A percentile compares a stretch with the other conserved stretches of the same genome.
Conservation (phyloP, 805 yeast species). For the Ogataea trehaloabstinens region DNA sequence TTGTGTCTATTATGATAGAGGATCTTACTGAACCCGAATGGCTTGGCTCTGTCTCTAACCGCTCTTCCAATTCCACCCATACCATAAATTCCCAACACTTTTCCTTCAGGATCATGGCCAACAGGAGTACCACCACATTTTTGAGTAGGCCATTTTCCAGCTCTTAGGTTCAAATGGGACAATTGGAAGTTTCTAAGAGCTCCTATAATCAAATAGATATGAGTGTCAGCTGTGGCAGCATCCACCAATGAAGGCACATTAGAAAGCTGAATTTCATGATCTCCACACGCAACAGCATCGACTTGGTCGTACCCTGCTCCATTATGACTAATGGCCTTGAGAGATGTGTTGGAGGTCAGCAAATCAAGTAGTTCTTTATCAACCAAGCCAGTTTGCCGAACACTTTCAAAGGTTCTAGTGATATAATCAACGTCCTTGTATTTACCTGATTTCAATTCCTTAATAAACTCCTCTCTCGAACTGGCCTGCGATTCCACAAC, state of each 20-base stretch:
- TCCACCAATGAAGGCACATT: slow-evolving; percentile 55
- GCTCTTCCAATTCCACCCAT: slow-evolving; percentile 91
- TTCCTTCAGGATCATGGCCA: slow-evolving; percentile 76
- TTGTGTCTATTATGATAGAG: slow-evolving; percentile 69
- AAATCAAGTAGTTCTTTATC: slow-evolving; percentile 41
- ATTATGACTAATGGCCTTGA: slow-evolving; percentile 45
- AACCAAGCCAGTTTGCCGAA: slow-evolving; percentile 38
- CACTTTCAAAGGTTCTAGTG: slow-evolving; percentile 42
- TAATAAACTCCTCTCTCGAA: slow-evolving; percentile 39
- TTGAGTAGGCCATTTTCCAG: slow-evolving; percentile 59
- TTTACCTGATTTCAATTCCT: slow-evolving; percentile 35
- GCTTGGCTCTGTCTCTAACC: slow-evolving; percentile 64
- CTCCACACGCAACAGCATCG: slow-evolving; percentile 41
- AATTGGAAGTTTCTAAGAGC: slow-evolving; percentile 58
- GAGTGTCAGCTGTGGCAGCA: slow-evolving; percentile 57
- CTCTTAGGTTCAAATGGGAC: slow-evolving; percentile 51
- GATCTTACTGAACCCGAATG: slow-evolving; percentile 73
- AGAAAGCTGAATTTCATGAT: slow-evolving; percentile 43
- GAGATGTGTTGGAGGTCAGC: slow-evolving; percentile 31
- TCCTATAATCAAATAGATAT: slow-evolving; percentile 48
- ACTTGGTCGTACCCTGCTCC: slow-evolving; percentile 62
- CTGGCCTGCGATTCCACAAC: slow-evolving; percentile 44
- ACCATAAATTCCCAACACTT: slow-evolving; percentile 77
- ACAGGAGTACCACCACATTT: slow-evolving; percentile 54
- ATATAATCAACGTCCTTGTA: slow-evolving; percentile 37